Conservation (phyloP, 352 stramenopile genomes). For the Globisporangium polare region DNA sequence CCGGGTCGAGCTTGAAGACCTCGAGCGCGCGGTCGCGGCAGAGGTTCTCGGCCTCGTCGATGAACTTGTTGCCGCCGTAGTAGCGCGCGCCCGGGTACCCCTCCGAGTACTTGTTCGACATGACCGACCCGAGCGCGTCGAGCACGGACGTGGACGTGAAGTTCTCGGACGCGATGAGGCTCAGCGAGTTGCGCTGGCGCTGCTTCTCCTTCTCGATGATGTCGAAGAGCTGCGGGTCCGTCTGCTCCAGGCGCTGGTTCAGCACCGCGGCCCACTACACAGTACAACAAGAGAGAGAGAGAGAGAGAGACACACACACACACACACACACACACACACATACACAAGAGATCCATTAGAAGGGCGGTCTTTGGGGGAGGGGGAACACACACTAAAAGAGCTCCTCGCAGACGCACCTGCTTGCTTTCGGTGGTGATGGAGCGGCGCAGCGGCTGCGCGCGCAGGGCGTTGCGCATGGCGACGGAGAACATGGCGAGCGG, state of each 20-base stretch:
- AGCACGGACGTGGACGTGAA: conserved; percentile 98
- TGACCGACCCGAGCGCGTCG: conserved; percentile 96
- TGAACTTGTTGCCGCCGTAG: conserved; percentile 99
- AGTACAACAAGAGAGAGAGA: too few relatives aligned
- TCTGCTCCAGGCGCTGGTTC: conserved; percentile 86
- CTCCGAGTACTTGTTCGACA: conserved; percentile 99
- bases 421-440: conserved; percentile 56
- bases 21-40: conserved; percentile 97
- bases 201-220: conserved; percentile 98
- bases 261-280: conserved; percentile 64
- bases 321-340: neutral
- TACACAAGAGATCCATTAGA: neutral
- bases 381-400: neutral
- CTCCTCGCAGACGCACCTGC: conserved; percentile 20
- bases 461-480: conserved; percentile 14
- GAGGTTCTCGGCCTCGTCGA: conserved; percentile 97
- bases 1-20: conserved; percentile 95
- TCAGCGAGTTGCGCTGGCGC: conserved; percentile 96
- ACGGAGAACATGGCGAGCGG: conserved; percentile 20
- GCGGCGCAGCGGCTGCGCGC: conserved; percentile 25
- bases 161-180: conserved; percentile 99
- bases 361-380: neutral
- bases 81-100: conserved; percentile 93
- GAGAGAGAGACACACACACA: neutral
- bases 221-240: conserved; percentile 91